phyloP scores from a whole-genome alignment of 2,329 filamentous ascomycete species.

The Tricladium varicosporioides region DNA sequence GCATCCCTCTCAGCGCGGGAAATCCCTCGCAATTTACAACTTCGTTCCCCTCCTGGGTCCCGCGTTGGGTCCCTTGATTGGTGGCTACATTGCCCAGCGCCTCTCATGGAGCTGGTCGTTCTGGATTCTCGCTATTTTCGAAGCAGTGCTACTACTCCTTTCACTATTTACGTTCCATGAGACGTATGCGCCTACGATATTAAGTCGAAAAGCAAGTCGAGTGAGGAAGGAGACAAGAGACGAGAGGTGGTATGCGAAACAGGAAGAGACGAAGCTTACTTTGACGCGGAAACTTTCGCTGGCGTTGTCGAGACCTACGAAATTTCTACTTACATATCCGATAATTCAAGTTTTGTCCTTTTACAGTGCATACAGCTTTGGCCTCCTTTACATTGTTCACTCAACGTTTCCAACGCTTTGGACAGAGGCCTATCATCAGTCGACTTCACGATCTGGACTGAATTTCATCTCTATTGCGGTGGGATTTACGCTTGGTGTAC shows the following conservation, averaged over 20 bases:
- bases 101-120: slow-evolving; percentile 51
- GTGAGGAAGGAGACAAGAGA: slow-evolving; percentile 52
- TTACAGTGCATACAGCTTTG: slow-evolving; percentile 49
- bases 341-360: slow-evolving; percentile 50
- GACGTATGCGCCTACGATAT: slow-evolving; percentile 11
- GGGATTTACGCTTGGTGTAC: slow-evolving; percentile 37
- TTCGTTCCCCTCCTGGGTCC: slow-evolving; percentile 25
- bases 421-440: slow-evolving; percentile 50
- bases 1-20: slow-evolving; percentile 43
- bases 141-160: slow-evolving; percentile 34
- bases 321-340: slow-evolving; percentile 47
- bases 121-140: slow-evolving; percentile 43
- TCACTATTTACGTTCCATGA: slow-evolving; percentile 31
- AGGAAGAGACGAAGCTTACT: slow-evolving; percentile 50
- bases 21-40: slow-evolving; percentile 32
- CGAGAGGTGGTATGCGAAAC: slow-evolving; percentile 41
- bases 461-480: slow-evolving; percentile 48
- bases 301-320: slow-evolving; percentile 44
- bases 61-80: slow-evolving; percentile 28
- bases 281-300: slow-evolving; percentile 45
- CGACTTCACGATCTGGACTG: slow-evolving; percentile 54
- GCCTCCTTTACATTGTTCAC: slow-evolving; percentile 51
- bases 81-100: slow-evolving; percentile 41
- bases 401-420: slow-evolving; percentile 59
- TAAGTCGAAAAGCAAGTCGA: slow-evolving; percentile 8